These are phyloP conservation scores for Cephaloascus fragrans DNA, from an alignment of 805 yeast species.

Conservation along the genomic window DNA sequence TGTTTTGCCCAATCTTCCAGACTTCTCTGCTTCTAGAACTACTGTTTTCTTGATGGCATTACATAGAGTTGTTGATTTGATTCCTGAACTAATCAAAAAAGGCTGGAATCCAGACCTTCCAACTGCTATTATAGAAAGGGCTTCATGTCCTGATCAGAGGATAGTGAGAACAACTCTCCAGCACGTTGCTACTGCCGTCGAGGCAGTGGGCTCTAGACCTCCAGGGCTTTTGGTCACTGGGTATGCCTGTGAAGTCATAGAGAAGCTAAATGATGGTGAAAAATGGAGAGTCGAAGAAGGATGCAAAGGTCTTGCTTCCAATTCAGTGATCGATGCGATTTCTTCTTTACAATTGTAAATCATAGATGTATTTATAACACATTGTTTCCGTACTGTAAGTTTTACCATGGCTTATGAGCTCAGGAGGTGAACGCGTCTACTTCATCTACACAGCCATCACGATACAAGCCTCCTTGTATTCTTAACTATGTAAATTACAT, in stretches of 20 bases:
- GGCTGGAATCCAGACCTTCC: conserved; percentile 69
- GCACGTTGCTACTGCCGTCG: conserved; percentile 63
- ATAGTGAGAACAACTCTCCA: conserved; percentile 64
- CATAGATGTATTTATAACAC: background rate
- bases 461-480: no score
- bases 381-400: no score
- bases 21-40: conserved; percentile 62
- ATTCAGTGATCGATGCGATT: background rate
- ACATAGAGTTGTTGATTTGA: conserved; percentile 58
- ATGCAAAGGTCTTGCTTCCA: conserved; percentile 3
- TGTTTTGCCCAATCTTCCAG: conserved; percentile 68
- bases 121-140: conserved; percentile 81
- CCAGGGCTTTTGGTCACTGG: conserved; percentile 89
- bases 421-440: no score
- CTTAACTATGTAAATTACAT: no score
- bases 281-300: conserved; percentile 44
- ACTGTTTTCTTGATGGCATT: conserved; percentile 85
- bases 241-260: conserved; percentile 54
- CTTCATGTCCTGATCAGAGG: conserved; percentile 89
- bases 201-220: conserved; percentile 76
- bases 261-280: conserved; percentile 10
- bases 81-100: conserved; percentile 34
- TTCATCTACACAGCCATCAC: no score
- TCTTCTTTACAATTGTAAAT: background rate
- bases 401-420: no score